phyloP scores from a whole-genome alignment of 257 asterid genomes.

The Nicotiana attenuata region DNA sequence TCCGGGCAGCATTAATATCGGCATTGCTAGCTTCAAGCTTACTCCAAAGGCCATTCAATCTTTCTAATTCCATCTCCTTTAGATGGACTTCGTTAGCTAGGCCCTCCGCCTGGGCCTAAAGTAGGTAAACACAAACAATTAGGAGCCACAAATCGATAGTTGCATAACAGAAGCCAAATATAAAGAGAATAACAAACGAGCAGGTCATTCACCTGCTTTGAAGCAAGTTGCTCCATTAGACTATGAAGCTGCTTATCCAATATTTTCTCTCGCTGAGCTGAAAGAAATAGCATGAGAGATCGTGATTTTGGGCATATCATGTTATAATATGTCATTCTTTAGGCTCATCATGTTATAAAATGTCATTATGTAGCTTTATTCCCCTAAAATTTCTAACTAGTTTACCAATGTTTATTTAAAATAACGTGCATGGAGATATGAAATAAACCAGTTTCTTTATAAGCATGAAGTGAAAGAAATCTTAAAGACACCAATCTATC shows the following conservation, averaged over 20 bases:
- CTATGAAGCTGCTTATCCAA: slow-evolving; percentile 93
- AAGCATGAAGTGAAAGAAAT: neutral
- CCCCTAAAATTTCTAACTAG: neutral
- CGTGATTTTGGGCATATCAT: neutral
- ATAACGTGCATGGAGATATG: neutral
- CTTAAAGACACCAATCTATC: neutral
- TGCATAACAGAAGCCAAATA: neutral
- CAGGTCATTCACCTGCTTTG: slow-evolving; percentile 54
- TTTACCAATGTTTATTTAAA: neutral
- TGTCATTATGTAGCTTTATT: neutral
- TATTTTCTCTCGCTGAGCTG: slow-evolving; percentile 89
- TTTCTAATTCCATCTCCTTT: slow-evolving; percentile 77
- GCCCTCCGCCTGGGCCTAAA: slow-evolving; percentile 86
- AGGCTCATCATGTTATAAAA: neutral
- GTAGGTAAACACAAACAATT: neutral
- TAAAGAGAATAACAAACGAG: neutral
- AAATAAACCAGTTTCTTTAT: neutral
- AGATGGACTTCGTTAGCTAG: slow-evolving; percentile 56
- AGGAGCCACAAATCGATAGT: neutral
- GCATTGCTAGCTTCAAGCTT: slow-evolving; percentile 45
- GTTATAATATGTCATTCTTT: neutral
- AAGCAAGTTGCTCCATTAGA: slow-evolving; percentile 84
- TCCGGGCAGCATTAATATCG: slow-evolving; percentile 52
- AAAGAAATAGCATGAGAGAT: slow-evolving; percentile 16
- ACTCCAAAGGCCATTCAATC: slow-evolving; percentile 53